Evolutionary conservation across 768 basidiomycete genomes (phyloP), one percentile per base, ranked within the genome.

Genomic region (Butyriboletus loyo): DNA sequence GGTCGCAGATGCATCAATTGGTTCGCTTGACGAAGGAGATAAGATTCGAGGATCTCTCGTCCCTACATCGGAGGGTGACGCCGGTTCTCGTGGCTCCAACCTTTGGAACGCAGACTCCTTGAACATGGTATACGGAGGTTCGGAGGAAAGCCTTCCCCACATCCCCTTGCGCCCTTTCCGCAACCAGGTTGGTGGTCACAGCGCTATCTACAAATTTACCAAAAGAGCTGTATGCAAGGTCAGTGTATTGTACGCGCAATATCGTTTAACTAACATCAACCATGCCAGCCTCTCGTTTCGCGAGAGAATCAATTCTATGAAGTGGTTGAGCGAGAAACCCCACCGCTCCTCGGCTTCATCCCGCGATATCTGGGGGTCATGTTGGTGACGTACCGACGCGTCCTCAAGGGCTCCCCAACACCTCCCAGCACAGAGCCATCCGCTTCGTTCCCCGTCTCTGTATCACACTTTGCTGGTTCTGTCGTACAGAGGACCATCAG

Each of bases 331-430:
- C 82, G 86, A 25, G 91, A 93, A 63, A 91, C 92, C 0, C 96
- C 97, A 0, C 93, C 92, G 5, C 78, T 99, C 9, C 79, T 98
- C 5, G 87, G 82, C 14, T 99, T 92, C 64, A 97, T 98, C 54
- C 97, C 97, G n/a, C 87, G 95, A 39, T 99, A 99, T 70, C 78
- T 99, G 15, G 97, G 97, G 22, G 97, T 99, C 49, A 97, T 99
- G 93, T 81, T 98, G 37, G 96, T 99, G 62, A 96, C 88, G 47
- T 98, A 98, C 66, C 85, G 97, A 24, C 82, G 87, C 14, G 89
- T 92, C 36, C 73, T 79, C 14, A 84, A 78, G 62, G 62, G 69
- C 13, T 62, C 60, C 30, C 56, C 58, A 28, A 58, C 67, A 10
- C 59, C 62, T 48, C 54, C 66, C 24, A 63, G 14, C 28, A 50